Evolutionary conservation across 306 rosid species (phyloP).

Genomic region (Ziziphus jujuba): DNA sequence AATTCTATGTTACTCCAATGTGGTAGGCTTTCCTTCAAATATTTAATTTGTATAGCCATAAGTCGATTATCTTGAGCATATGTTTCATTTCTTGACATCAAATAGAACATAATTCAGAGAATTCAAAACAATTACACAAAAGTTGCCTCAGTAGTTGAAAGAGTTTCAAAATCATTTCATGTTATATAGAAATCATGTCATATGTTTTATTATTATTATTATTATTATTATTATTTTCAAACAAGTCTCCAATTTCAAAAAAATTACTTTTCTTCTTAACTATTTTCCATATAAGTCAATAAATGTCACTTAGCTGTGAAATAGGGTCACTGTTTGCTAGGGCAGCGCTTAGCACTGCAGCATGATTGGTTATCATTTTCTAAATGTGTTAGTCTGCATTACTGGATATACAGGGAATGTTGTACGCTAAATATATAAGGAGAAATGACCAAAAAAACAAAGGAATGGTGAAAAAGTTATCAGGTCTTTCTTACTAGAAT

Average conservation of each 20-base stretch:
- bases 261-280: too few relatives aligned
- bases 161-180: not conserved
- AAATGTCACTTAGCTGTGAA: too few relatives aligned
- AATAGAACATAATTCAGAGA: not conserved
- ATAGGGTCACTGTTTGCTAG: not conserved
- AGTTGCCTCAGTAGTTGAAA: not conserved
- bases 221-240: too few relatives aligned
- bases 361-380: too few relatives aligned
- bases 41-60: not conserved
- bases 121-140: not conserved
- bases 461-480: slow-evolving; percentile 9
- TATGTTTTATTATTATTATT: too few relatives aligned
- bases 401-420: not conserved
- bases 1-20: slow-evolving; percentile 19
- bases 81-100: not conserved
- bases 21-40: slow-evolving; percentile 1
- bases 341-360: too few relatives aligned
- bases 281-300: too few relatives aligned
- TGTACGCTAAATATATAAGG: not conserved
- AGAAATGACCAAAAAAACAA: not conserved
- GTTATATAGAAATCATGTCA: too few relatives aligned
- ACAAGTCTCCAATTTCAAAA: too few relatives aligned
- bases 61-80: not conserved
- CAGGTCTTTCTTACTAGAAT: slow-evolving; percentile 60
- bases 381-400: not conserved